A percentile compares a stretch with the other conserved stretches of the same genome.
Evolutionary conservation across 768 basidiomycete genomes (phyloP).

Genomic region (Tubosaeta sp.): DNA sequence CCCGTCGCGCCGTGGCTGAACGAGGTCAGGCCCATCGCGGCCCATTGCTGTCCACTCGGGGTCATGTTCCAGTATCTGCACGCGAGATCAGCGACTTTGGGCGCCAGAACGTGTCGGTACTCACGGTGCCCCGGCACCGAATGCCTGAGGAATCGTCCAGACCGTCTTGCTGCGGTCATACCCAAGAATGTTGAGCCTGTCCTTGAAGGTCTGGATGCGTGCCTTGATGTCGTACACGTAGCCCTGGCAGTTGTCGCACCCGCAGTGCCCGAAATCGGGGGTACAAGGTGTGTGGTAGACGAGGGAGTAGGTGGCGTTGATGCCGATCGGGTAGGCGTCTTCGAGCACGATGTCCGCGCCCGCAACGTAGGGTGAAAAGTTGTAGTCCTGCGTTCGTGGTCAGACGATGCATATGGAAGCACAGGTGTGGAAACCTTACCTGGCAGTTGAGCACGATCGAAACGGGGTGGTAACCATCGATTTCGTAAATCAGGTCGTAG

Average conservation of each 20-base stretch:
- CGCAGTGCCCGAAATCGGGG: conserved; percentile 65
- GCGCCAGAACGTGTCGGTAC: neutral
- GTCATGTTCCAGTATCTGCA: conserved; percentile 29
- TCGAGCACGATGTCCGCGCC: conserved; percentile 72
- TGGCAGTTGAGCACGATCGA: conserved; percentile 52
- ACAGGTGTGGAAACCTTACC: conserved; percentile 3
- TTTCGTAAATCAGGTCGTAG: conserved; percentile 42
- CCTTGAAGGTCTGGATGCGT: conserved; percentile 61
- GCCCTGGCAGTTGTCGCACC: conserved; percentile 66
- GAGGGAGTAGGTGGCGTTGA: conserved; percentile 59
- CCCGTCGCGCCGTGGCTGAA: too few species aligned
- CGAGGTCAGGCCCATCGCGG: too few species aligned
- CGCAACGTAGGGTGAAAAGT: conserved; percentile 51
- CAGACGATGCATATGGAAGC: neutral
- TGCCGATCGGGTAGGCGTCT: conserved; percentile 35
- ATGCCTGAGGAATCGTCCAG: conserved; percentile 77
- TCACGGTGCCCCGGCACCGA: conserved; percentile 47
- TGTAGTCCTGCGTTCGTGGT: conserved; percentile 46
- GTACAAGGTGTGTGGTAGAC: conserved; percentile 62
- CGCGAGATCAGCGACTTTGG: neutral
- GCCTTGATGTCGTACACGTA: conserved; percentile 58
- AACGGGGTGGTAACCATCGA: conserved; percentile 58
- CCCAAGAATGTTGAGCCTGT: conserved; percentile 56
- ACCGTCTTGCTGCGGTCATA: conserved; percentile 64
- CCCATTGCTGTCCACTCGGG: conserved; percentile 28